phyloP scores from a whole-genome alignment of 805 yeast species.

The Sugiyamaella floridensis region DNA sequence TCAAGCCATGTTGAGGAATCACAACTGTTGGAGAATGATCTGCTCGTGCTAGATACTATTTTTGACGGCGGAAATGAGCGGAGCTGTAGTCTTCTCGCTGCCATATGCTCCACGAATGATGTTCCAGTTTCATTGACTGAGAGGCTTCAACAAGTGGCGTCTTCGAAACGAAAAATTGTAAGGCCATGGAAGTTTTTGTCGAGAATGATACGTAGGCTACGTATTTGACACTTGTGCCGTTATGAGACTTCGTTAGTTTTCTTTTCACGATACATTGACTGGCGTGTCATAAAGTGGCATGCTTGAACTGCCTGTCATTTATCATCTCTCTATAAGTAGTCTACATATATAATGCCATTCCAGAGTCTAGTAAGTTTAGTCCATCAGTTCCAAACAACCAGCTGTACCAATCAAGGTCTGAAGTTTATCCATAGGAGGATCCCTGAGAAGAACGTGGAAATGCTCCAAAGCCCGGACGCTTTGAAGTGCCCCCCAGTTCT shows the following conservation, averaged over 20 bases:
- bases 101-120: not conserved
- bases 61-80: not conserved
- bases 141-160: too few relatives aligned
- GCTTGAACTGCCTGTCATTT: too few relatives aligned
- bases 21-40: not conserved
- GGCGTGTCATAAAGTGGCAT: too few relatives aligned
- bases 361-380: not conserved
- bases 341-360: too few relatives aligned
- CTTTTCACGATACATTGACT: too few relatives aligned
- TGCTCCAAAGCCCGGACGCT: slow-evolving; percentile 51
- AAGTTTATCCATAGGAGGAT: slow-evolving; percentile 20
- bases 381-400: slow-evolving; percentile 1
- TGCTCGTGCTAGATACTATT: not conserved
- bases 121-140: not conserved
- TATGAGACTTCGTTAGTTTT: too few relatives aligned
- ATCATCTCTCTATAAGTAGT: too few relatives aligned
- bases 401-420: slow-evolving; percentile 12
- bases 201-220: too few relatives aligned
- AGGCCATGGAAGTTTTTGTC: too few relatives aligned
- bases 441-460: slow-evolving; percentile 43
- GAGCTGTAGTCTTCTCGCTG: not conserved
- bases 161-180: too few relatives aligned
- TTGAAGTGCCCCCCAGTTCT: slow-evolving; percentile 50
- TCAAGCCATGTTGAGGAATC: not conserved
- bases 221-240: too few relatives aligned